Evolutionary conservation across 2,329 filamentous ascomycete species (phyloP).

Genomic region (Phialophora macrospora): DNA sequence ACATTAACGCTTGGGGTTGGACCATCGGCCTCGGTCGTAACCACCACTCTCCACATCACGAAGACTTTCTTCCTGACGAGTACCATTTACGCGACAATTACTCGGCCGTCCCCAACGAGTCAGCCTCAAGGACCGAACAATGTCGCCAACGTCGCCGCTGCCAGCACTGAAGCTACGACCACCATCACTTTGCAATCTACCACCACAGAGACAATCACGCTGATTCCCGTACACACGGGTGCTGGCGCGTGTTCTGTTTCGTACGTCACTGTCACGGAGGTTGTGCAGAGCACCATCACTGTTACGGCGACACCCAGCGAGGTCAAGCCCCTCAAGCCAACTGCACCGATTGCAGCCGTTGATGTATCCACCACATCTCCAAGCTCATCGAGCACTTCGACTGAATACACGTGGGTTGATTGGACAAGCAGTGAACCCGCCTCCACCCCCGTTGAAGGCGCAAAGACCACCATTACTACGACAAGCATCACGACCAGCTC

Average conservation of each 20-base stretch:
- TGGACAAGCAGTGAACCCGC: background rate
- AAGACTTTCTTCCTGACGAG: slow-evolving; percentile 29
- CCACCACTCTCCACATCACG: slow-evolving; percentile 31
- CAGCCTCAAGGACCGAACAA: slow-evolving; percentile 12
- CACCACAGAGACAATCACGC: slow-evolving; percentile 28
- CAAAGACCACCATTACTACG: background rate
- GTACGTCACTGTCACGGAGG: slow-evolving; percentile 31
- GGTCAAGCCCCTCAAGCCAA: slow-evolving; percentile 16
- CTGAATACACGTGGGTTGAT: background rate
- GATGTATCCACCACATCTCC: slow-evolving; percentile 21
- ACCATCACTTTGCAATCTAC: slow-evolving; percentile 28
- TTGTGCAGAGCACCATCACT: slow-evolving; percentile 32
- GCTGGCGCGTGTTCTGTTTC: slow-evolving; percentile 26
- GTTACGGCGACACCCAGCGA: slow-evolving; percentile 25
- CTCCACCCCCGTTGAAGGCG: background rate
- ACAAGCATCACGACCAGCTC: background rate
- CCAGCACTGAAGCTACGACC: slow-evolving; percentile 18
- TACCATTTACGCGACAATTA: slow-evolving; percentile 33
- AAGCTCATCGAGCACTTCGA: background rate
- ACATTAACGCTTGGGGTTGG: slow-evolving; percentile 31
- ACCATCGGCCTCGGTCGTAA: slow-evolving; percentile 31
- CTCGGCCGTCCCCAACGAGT: slow-evolving; percentile 19
- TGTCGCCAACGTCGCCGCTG: slow-evolving; percentile 26
- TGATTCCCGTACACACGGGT: slow-evolving; percentile 17
- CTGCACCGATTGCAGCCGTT: slow-evolving; percentile 11